Base-by-base conservation (phyloP, 2,329 filamentous ascomycete species). In the Lachnellula suecica region DNA sequence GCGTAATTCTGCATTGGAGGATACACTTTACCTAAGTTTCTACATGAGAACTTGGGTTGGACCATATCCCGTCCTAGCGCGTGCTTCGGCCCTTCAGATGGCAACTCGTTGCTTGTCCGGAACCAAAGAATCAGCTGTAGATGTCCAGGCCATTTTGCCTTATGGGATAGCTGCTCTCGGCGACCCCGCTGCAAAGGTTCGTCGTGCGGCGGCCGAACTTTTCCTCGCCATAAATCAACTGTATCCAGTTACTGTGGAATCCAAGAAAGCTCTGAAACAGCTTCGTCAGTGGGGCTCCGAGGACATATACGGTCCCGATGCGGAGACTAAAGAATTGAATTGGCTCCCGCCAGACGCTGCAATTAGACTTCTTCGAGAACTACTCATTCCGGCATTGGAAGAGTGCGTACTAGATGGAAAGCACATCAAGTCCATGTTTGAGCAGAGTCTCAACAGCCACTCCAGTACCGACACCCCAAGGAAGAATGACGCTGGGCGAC, bases 391-490 rank as follows among this genome's bases (percentile, higher is more conserved):
- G 0, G 82, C 80, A 2, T 72, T 96, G 9, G 92, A 97, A 70
- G 94, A 97, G 70, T 95, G 87, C 63, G 79, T 93, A 3, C 81
- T 97, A 59, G 91, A 97, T 65, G 74, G 83, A 4, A 81, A 79
- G 24, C 85, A 94, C 55, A 77, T 96, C 41, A 74, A 79, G 23
- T 81, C 81, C 19, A 79, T 85, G 2, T 68, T 96, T 4, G 77
- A 81, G 54, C 77, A 75, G 27, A 71, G 78, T 0, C 67, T 94
- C 10, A 83, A 85, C 59, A 81, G 81, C 48, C 63, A 68, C 17
- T 66, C 70, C 19, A 72, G 72, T 42, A 72, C 75, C 13, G 65
- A 66, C 31, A 60, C 59, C 2, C 61, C 56, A 9, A 79, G 76
- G 59, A 81, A 79, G 51, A 69, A 71, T 22, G 78, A 79, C 41